A percentile compares a stretch with the other conserved stretches of the same genome.
phyloP scores from a whole-genome alignment of 345 rosid species.

The Isatis tinctoria region DNA sequence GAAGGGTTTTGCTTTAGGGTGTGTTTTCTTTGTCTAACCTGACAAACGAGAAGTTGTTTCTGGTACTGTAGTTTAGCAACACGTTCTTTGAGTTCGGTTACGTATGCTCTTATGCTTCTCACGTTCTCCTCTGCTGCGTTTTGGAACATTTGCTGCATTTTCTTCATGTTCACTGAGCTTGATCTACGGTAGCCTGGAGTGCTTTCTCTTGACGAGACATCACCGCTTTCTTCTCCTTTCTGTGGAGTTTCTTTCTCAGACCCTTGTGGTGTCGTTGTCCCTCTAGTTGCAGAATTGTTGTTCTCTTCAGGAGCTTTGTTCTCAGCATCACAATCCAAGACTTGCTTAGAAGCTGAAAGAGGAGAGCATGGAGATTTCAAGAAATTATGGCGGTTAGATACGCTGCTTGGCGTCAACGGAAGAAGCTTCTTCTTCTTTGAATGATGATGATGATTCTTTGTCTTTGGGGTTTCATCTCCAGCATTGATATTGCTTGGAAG shows the following conservation, averaged over 20 bases:
- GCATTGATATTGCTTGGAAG: constrained; percentile 60
- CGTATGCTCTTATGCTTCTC: constrained; percentile 88
- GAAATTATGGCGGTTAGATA: constrained; percentile 63
- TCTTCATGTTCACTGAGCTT: constrained; percentile 94
- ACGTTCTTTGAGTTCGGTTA: constrained; percentile 92
- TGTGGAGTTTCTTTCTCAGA: constrained; percentile 71
- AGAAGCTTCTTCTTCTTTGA: constrained; percentile 76
- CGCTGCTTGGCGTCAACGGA: constrained; percentile 77
- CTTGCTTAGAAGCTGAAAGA: constrained; percentile 67
- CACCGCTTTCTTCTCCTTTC: constrained; percentile 80
- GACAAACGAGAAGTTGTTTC: constrained; percentile 99
- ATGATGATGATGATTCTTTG: constrained; percentile 56
- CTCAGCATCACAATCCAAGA: constrained; percentile 69
- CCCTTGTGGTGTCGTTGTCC: constrained; percentile 33
- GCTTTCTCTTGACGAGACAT: constrained; percentile 74
- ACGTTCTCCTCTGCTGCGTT: constrained; percentile 99
- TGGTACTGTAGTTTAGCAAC: constrained; percentile 97
- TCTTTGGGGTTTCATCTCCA: constrained; percentile 59
- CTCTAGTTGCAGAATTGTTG: constrained; percentile 42
- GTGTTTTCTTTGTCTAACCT: constrained; percentile 43
- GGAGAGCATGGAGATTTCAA: constrained; percentile 92
- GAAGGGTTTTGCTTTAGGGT: background rate
- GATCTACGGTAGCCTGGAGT: constrained; percentile 70
- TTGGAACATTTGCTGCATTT: constrained; percentile 98
- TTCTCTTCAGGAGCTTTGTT: constrained; percentile 72